phyloP scores from a whole-genome alignment of 2,329 filamentous ascomycete species.

The Cladosporium sp. region DNA sequence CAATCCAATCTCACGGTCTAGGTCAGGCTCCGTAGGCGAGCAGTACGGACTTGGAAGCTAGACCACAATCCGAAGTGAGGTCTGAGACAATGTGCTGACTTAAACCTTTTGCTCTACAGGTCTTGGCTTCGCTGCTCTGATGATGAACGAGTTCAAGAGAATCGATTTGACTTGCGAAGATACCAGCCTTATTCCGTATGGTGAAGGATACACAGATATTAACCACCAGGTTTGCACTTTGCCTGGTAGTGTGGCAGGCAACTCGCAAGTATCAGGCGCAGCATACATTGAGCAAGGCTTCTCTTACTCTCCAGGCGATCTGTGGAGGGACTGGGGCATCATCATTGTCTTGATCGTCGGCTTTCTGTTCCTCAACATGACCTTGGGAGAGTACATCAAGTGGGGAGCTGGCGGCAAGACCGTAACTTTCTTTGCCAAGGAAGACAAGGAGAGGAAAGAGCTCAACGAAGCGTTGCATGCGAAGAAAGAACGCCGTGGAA shows the following conservation, averaged over 20 bases:
- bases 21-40: no score
- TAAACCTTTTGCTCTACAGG: no score
- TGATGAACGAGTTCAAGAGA: constrained; percentile 81
- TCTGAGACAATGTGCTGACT: no score
- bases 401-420: constrained; percentile 80
- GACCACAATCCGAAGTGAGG: no score
- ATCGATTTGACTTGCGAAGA: constrained; percentile 68
- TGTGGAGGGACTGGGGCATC: constrained; percentile 86
- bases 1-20: no score
- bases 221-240: constrained; percentile 80
- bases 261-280: constrained; percentile 61
- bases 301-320: constrained; percentile 63
- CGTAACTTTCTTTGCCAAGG: constrained; percentile 73
- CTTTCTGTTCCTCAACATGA: constrained; percentile 74
- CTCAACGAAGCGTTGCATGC: constrained; percentile 64
- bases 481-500: constrained; percentile 57
- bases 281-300: constrained; percentile 71
- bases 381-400: constrained; percentile 75
- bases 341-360: constrained; percentile 72
- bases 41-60: no score
- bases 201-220: constrained; percentile 68
- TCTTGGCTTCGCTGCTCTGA: constrained; percentile 72
- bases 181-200: constrained; percentile 69
- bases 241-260: constrained; percentile 68
- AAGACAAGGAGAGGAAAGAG: constrained; percentile 64